Evolutionary conservation across 805 yeast species (phyloP), one percentile per base, ranked within the genome.

Genomic region (Metschnikowia cubensis): DNA sequence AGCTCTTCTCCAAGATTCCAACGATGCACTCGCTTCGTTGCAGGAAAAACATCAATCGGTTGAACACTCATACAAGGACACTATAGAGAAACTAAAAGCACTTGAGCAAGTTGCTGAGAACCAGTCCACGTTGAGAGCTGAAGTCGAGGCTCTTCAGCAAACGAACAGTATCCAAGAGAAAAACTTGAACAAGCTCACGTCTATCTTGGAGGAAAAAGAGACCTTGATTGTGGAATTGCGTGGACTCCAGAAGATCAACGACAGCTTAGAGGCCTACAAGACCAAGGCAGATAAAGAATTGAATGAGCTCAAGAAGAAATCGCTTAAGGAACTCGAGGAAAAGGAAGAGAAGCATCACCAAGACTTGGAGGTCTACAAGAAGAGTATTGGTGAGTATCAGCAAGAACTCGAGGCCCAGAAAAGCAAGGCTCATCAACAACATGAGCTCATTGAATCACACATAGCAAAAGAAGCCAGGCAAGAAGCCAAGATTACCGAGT

Each of bases 201-300:
- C 40, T 8, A 43, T 43, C 46, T 35, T 43, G 22, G 46, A 43
- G 46, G 46, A 43, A 15, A 43, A 43, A 21, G 46, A 43, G 35
- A 43, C 32, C 7, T 22, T 35, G 39, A 35, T 43, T 13, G 46
- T 43, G 32, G 46, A 43, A 14, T 22, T 43, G 40, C 32, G 46
- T 14, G 46, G 46, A 13, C 33, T 43, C 14, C 46, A 35, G 14
- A 35, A 34, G 14, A 35, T 22, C 40, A 35, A 43, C 31, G 46
- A 43, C 13, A 34, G 33, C 22, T 35, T 43, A 13, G 46, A 43
- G 35, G 46, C 40, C 3, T 40, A 35, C 14, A 43, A 43, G 40
- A 22, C 17, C 34, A 43, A 43, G 46, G 32, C 39, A 6, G 46
- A 43, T 3, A 35, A 43, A 17, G 39, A 43, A 2, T 22, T 22